Percentiles rank a stretch among this genome's conserved stretches.
phyloP scores from a whole-genome alignment of 2,329 filamentous ascomycete genomes.

The Fusarium sp. region DNA sequence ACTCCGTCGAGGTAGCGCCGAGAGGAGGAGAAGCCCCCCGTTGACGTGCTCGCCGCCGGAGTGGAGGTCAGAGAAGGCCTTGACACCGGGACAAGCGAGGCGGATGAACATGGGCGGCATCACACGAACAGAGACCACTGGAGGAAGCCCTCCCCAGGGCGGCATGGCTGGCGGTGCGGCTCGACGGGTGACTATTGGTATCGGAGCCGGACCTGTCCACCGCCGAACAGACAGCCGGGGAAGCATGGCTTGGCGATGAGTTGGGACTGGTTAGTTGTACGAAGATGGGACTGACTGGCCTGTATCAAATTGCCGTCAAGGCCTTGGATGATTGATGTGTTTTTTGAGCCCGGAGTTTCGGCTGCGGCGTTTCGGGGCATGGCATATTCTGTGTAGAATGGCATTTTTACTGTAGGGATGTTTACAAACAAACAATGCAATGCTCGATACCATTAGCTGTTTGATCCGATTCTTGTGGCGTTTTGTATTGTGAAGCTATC shows the following conservation, averaged over 20 bases:
- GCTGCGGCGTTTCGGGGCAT: constrained; percentile 38
- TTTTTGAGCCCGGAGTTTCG: constrained; percentile 47
- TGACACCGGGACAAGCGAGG: constrained; percentile 70
- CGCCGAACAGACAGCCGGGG: constrained; percentile 52
- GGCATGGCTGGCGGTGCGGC: constrained; percentile 44
- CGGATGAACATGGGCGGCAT: constrained; percentile 70
- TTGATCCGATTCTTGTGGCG: not conserved
- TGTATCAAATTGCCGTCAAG: constrained; percentile 36
- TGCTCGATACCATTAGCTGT: constrained; percentile 3
- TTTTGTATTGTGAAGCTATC: not conserved
- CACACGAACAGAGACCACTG: constrained; percentile 51
- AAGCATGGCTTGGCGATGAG: constrained; percentile 51
- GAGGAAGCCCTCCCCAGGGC: constrained; percentile 46
- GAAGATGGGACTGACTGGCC: not conserved
- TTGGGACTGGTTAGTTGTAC: not conserved
- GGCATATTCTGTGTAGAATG: constrained; percentile 40
- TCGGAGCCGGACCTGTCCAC: constrained; percentile 48
- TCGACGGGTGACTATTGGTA: constrained; percentile 58
- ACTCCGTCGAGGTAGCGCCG: constrained; percentile 65
- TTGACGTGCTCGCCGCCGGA: constrained; percentile 68
- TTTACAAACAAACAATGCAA: not conserved
- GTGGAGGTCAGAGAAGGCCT: constrained; percentile 54
- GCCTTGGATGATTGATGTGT: constrained; percentile 44
- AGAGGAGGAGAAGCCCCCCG: constrained; percentile 68
- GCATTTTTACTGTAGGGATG: constrained; percentile 38